Base-by-base conservation (phyloP, 345 rosid genomes). In the Hypericum perforatum region DNA sequence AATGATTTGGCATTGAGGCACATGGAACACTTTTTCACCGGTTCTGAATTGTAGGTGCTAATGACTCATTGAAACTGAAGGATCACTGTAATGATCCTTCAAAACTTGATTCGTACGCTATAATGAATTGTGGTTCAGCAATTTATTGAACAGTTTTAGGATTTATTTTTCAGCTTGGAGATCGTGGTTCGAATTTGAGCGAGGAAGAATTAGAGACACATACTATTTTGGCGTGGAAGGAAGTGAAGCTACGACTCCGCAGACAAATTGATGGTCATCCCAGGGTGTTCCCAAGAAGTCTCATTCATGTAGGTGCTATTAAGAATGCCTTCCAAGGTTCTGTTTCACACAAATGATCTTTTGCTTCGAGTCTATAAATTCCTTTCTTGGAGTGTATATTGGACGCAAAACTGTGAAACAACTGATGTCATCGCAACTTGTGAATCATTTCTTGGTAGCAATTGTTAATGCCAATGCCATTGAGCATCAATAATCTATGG, bases 191-290 rank as follows among this genome's bases (percentile, higher is more conserved):
- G 43, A 83, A 82, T 73, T 73, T 86, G 80, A 86, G 91, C 36
- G 95, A 82, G 82, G 95, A 86, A 68, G 91, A 86, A 61, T 72
- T 86, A 56, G 95, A 86, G 65, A 80, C 88, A 0, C 95, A 78
- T 70, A 80, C 95, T n/a, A 89, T 94, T 71, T 80, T 97, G 43
- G 97, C 97, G 50, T 94, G 99, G 99, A 94, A 94, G 70, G 94
- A 80, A 61, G 94, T 82, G 22, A 89, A 84, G 72, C 69, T 78
- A 54, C 75, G 79, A 57, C 76, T 84, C 57, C 80, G 70, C 59
- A 65, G 86, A 63, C 95, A 89, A 69, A 64, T 61, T 58, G 94
- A 89, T 74, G 84, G 73, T 61, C 71, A 63, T 67, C 82, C 76
- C 42, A 70, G 73, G 66, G 65, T 77, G 29, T 67, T 49, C 62